phyloP scores from a whole-genome alignment of 495 filamentous ascomycete species.

The Penicillium canariense region DNA sequence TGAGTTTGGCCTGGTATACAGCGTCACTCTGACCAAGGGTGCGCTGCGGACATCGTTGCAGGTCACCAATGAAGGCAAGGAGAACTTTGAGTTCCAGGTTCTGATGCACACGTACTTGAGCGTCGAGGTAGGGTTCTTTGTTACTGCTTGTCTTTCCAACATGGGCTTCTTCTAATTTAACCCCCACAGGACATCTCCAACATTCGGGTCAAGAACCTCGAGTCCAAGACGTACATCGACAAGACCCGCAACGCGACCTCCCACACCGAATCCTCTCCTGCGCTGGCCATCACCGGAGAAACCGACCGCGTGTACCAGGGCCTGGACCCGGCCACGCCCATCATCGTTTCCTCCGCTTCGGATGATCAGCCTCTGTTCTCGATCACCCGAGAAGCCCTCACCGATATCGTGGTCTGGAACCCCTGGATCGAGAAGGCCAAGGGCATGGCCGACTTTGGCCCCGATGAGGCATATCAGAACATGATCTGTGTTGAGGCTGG shows the following conservation, averaged over 20 bases:
- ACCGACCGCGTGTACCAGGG: constrained; percentile 76
- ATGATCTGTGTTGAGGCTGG: constrained; percentile 96
- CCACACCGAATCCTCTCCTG: constrained; percentile 53
- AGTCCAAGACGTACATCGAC: constrained; percentile 71
- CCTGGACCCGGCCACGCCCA: constrained; percentile 58
- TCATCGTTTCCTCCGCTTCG: constrained; percentile 53
- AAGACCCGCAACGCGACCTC: constrained; percentile 64
- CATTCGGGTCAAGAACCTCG: constrained; percentile 68
- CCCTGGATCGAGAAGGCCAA: constrained; percentile 84
- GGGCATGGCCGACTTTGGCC: constrained; percentile 82
- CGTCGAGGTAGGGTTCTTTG: constrained; percentile 60
- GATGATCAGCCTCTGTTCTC: constrained; percentile 63
- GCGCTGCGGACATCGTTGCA: constrained; percentile 78
- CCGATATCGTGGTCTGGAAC: constrained; percentile 95
- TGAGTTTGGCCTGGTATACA: constrained; percentile 88
- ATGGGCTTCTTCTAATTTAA: not conserved
- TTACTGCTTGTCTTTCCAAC: not conserved
- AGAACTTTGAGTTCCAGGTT: constrained; percentile 86
- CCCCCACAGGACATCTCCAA: constrained; percentile 66
- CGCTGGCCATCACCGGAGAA: constrained; percentile 64
- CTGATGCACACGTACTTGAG: constrained; percentile 88
- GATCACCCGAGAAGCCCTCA: constrained; percentile 74
- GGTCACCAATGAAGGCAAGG: constrained; percentile 73
- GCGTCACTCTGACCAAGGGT: constrained; percentile 74
- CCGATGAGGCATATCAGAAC: constrained; percentile 81